Evolutionary conservation across 441 rosid species (phyloP).

Genomic region (Syzygium syzygioides): DNA sequence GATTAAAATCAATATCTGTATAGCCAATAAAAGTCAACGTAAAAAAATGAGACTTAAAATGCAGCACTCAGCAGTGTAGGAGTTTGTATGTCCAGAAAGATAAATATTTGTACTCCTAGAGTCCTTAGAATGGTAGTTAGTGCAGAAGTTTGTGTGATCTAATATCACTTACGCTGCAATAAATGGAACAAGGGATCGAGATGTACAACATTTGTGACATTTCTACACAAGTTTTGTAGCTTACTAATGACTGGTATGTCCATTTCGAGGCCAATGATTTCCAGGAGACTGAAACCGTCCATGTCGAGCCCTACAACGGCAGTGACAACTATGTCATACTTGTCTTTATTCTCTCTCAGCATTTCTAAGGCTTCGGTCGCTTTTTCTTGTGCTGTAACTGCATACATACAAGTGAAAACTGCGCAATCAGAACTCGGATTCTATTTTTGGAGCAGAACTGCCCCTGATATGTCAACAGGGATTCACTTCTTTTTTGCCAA

Average conservation of each 20-base stretch:
- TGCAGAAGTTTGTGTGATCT: neutral
- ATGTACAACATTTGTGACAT: neutral
- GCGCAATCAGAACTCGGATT: neutral
- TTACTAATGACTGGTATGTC: constrained; percentile 14
- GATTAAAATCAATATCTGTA: neutral
- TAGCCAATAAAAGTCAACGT: neutral
- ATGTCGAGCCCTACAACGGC: neutral
- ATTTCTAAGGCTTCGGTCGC: constrained; percentile 5
- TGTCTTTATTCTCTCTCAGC: constrained; percentile 1
- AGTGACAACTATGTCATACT: constrained; percentile 1
- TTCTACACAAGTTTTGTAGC: neutral
- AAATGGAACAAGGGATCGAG: neutral
- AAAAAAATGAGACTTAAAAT: neutral
- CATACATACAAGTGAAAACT: neutral
- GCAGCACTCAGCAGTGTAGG: neutral
- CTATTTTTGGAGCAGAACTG: neutral
- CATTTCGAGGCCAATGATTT: neutral
- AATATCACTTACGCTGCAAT: neutral
- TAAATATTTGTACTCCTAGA: neutral
- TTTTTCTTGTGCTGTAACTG: constrained; percentile 6
- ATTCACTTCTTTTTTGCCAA: neutral
- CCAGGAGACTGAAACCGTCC: constrained; percentile 11
- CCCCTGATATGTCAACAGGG: neutral
- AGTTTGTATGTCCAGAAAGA: neutral
- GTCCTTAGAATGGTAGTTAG: neutral